These are phyloP conservation scores for Rhizopogon vulgaris DNA, from an alignment of 768 basidiomycete genomes.

Conservation along the genomic window DNA sequence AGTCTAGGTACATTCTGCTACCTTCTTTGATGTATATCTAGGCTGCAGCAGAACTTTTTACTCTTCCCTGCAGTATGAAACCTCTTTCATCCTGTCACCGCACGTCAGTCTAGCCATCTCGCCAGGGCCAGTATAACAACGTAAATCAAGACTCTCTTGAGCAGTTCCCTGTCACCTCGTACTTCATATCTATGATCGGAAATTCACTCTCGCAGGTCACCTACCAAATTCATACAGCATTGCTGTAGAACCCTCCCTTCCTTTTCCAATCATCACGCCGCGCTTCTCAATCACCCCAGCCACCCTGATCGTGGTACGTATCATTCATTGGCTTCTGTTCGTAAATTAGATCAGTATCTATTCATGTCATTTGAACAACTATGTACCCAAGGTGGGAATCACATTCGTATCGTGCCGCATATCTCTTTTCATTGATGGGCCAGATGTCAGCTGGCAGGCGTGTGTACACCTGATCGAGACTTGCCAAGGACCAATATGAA, in stretches of 20 bases:
- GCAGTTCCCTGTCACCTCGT: conserved; percentile 4
- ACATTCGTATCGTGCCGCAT: conserved; percentile 7
- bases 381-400: conserved; percentile 5
- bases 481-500: conserved; percentile 15
- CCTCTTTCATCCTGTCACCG: conserved; percentile 6
- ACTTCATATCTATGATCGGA: conserved; percentile 5
- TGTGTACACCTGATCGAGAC: conserved; percentile 6
- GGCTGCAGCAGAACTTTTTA: conserved; percentile 2
- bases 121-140: conserved; percentile 12
- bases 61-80: conserved; percentile 10
- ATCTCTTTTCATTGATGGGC: conserved; percentile 18
- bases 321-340: conserved; percentile 2
- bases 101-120: conserved; percentile 7
- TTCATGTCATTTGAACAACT: conserved; percentile 8
- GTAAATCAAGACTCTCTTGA: conserved; percentile 15
- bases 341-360: conserved; percentile 4
- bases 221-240: conserved; percentile 9
- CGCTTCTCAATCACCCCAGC: conserved; percentile 17
- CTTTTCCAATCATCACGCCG: conserved; percentile 6
- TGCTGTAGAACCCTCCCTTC: conserved; percentile 9
- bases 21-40: background rate
- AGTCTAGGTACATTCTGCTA: background rate
- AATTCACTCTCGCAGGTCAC: conserved; percentile 7
- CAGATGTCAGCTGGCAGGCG: conserved; percentile 10
- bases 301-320: conserved; percentile 12